Base-by-base conservation (phyloP, 768 basidiomycete genomes). In the Suillus spraguei region DNA sequence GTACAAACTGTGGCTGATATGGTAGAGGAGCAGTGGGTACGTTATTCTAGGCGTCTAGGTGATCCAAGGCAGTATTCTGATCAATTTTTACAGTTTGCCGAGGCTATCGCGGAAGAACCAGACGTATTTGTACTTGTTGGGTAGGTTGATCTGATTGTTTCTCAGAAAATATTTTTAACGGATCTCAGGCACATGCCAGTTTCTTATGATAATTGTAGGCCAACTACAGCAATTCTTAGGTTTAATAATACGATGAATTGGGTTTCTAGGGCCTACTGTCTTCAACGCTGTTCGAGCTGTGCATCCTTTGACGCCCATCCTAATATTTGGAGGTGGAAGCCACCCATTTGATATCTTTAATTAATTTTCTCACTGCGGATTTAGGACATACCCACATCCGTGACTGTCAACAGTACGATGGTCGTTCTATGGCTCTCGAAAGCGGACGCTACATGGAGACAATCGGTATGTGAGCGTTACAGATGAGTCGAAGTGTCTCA, bases 371-470 rank as follows among this genome's bases (percentile, higher is more conserved):
- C n/a, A 10, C 28, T 24, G 14, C 44, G 11, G 58, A 11, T 63
- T 38, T 64, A 80, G 89, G 89, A 5, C 92, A 94, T 66, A 81
- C 83, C 0, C 91, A 94, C 72, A 88, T 93, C 63, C 87, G 93
- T 49, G 91, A 94, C 70, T 95, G 93, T 75, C 68, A 85, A 82
- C 76, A 74, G 83, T 83, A 61, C 50, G 94, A 95, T 73, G 83
- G 82, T 4, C 82, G 88, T n/a, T 88, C 89, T 0, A 92, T 95
- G 80, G 81, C 89, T 2, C 72, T 95, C 64, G 91, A 94, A 69
- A 90, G 92, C 66, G 91, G 95, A 20, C 81, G 93, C 28, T 97
- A 96, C 72, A 91, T 97, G 89, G 95, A 97, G 77, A 97, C 95
- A 11, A 79, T 96, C 60, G 94, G 92, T 90, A 56, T 14, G 83